Evolutionary conservation across 768 basidiomycete genomes (phyloP), one percentile per base, ranked within the genome.

Genomic region (Botryobasidium botryosum): DNA sequence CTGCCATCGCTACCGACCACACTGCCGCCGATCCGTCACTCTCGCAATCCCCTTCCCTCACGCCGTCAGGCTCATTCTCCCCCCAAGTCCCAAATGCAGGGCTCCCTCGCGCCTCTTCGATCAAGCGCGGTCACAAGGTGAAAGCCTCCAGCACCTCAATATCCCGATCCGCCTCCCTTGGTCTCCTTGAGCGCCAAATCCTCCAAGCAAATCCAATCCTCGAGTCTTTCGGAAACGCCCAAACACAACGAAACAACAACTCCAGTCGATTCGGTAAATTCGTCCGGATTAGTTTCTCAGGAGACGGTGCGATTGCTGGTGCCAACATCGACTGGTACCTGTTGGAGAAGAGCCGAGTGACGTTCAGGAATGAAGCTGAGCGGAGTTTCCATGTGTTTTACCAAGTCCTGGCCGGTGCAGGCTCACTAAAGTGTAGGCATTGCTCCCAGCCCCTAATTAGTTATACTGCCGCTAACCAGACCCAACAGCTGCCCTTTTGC

Each of bases 281-380:
- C 59, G 84, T 99, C 38, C 71, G 88, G 36, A 97, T 99, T 49
- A 82, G 80, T 56, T 99, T 99, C 62, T 75, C 85, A 1, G 78
- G 83, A 0, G 77, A 84, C 51, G 91, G 92, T 2, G 87, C 86
- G 52, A 99, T 99, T 46, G 83, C 90, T 1, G 94, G 94, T 1
- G 94, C 94, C 21, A 96, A 90, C 57, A 88, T 97, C 48, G 91
- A 99, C 59, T 97, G 94, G 94, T 99, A 99, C 59, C 67, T 99
- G 25, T 65, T 99, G 46, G 94, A 99, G 67, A 99, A 99, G 69
- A 91, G 87, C 56, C 66, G 94, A 51, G 92, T 99, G 2, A 86
- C 92, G 6, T 75, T 75, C 32, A 67, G 94, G 43, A 85, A 76
- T 50, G 77, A 80, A 47, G 84, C 82, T 0, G 94, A 99, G 62